These are phyloP conservation scores for Chaetomiaceae sp. DNA, from an alignment of 2,329 filamentous ascomycete genomes.

Conservation along the genomic window DNA sequence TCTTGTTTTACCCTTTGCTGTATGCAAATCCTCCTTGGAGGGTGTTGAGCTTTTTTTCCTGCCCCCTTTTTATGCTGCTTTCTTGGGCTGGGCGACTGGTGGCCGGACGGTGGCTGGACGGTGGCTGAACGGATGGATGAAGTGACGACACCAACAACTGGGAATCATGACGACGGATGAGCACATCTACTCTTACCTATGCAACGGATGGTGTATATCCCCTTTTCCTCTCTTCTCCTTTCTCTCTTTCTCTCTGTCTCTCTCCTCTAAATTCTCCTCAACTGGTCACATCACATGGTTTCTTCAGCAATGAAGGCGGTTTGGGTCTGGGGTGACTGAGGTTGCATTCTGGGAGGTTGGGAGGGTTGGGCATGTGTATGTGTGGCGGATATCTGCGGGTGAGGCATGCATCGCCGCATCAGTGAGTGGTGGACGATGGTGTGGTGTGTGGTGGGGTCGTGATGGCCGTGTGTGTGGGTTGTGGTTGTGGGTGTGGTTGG, in stretches of 20 bases:
- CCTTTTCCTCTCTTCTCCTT: not conserved
- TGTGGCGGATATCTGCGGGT: no score
- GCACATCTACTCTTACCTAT: not conserved
- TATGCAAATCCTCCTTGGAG: not conserved
- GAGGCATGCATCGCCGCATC: not conserved
- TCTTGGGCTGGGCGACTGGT: not conserved
- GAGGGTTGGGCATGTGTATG: no score
- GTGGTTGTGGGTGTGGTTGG: no score
- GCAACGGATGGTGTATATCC: not conserved
- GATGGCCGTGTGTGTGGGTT: no score
- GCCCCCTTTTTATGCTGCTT: not conserved
- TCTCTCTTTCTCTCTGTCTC: not conserved
- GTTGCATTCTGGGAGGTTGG: not conserved
- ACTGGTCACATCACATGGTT: not conserved
- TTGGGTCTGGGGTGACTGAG: not conserved
- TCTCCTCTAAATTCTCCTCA: not conserved
- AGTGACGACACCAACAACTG: not conserved
- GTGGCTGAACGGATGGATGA: not conserved
- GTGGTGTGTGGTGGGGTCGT: no score
- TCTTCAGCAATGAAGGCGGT: not conserved
- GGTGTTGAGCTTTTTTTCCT: not conserved
- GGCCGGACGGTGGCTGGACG: not conserved
- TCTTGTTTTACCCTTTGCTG: not conserved
- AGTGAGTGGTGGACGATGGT: not conserved
- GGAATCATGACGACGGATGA: conserved; percentile 3